Evolutionary conservation across 768 basidiomycete genomes (phyloP).

Genomic region (Clitopilus passeckerianus): DNA sequence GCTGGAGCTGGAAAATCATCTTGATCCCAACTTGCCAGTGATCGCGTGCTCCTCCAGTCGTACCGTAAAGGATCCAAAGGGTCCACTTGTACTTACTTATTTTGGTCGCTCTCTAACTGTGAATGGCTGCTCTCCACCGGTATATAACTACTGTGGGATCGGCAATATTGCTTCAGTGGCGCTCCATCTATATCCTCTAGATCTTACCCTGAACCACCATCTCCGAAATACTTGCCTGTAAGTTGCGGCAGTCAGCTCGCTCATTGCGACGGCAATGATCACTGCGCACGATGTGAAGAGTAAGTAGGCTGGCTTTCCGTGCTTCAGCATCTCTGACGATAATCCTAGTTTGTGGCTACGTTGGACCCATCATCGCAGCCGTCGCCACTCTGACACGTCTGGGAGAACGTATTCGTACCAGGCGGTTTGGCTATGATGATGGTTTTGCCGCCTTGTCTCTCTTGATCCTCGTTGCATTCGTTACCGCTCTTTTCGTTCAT

Average conservation of each 20-base stretch:
- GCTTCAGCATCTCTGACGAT: constrained; percentile 18
- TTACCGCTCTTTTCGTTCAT: not conserved
- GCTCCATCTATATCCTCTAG: not conserved
- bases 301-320: not conserved
- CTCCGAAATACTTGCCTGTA: not conserved
- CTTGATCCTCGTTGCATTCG: not conserved
- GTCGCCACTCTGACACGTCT: not conserved
- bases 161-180: not conserved
- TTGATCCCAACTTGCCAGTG: not conserved
- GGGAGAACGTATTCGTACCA: not conserved
- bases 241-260: not conserved
- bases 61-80: not conserved
- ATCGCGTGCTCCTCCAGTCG: not conserved
- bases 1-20: not conserved
- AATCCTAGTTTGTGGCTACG: not conserved
- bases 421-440: not conserved
- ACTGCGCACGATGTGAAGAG: not conserved
- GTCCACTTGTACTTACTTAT: not conserved
- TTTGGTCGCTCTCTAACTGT: not conserved
- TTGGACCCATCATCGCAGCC: not conserved
- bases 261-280: not conserved
- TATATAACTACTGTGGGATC: not conserved
- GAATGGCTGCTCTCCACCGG: not conserved
- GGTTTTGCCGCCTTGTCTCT: not conserved
- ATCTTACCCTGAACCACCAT: not conserved